Base-by-base conservation (phyloP, 495 filamentous ascomycete genomes). In the Penicillium paradoxum region DNA sequence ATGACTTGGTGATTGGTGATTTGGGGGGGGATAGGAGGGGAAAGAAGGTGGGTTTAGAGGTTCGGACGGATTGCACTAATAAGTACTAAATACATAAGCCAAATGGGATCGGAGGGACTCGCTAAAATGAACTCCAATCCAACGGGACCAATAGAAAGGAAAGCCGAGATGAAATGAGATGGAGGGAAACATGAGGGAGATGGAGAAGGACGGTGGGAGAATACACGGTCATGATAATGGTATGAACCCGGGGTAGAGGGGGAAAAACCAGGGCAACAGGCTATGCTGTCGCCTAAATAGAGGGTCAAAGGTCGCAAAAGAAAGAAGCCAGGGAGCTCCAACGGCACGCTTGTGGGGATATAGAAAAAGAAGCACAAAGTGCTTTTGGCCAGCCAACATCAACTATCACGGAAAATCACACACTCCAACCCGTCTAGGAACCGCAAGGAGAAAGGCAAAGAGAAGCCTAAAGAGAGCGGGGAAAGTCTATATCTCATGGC, bases 61-160 rank as follows among this genome's bases (percentile, higher is more conserved):
- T 27, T 27, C 24, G 7, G n/a, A n/a, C n/a, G n/a, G n/a, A n/a
- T 43, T 43, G n/a, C 42, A 53, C 30, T 53, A 17, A 39, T 34
- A 48, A 39, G 21, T 47, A 48, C 36, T 47, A 54, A 47, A 47
- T 54, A 54, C 51, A 54, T 54, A 54, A 47, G 27, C 37, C 24
- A 52, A 43, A 43, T 34, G 40, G 30, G 37, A 30, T 14, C 49
- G 41, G 34, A 11, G 30, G 24, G 34, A 56, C 55, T 38, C 62
- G 59, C 62, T 64, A 59, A 57, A 62, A 51, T 53, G 45, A 42
- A 32, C 39, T 42, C 49, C 46, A 53, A 55, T 49, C 55, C 53
- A 21, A 34, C 41, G 46, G n/a, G 34, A 50, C 11, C 17, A 27
- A 27, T 22, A 38, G 33, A 45, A 42, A 41, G 30, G 43, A 17